Conservation (phyloP, 257 asterid species). For the Scutellaria baicalensis region DNA sequence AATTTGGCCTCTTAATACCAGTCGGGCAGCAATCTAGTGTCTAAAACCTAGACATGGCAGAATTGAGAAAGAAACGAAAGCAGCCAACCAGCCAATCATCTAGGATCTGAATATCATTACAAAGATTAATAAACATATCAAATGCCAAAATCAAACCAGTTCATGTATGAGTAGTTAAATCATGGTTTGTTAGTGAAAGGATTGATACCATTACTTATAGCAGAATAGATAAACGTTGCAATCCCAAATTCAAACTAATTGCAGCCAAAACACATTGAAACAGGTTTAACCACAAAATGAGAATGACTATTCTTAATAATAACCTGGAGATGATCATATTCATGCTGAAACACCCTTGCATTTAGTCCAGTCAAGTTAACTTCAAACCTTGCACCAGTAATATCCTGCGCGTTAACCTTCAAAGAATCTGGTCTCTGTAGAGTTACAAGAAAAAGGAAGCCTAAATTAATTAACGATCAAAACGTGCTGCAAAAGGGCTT, state of each 20-base stretch:
- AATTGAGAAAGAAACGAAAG: too few relatives aligned
- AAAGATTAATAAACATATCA: not conserved
- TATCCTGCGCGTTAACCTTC: constrained; percentile 74
- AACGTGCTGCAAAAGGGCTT: not conserved
- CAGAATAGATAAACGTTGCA: not conserved
- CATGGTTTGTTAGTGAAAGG: not conserved
- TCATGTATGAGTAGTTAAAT: not conserved
- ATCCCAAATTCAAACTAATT: not conserved
- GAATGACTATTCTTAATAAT: not conserved
- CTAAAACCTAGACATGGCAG: too few relatives aligned
- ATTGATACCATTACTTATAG: not conserved
- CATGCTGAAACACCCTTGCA: constrained; percentile 93
- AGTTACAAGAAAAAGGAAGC: not conserved
- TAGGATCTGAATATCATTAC: too few relatives aligned
- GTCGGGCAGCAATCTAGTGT: too few relatives aligned
- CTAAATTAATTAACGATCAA: not conserved
- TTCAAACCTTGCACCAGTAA: constrained; percentile 59
- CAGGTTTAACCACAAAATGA: not conserved
- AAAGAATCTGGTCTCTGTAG: constrained; percentile 87
- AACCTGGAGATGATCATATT: constrained; percentile 89
- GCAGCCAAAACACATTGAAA: not conserved
- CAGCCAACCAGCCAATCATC: too few relatives aligned
- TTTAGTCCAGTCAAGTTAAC: constrained; percentile 65
- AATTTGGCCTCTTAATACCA: not conserved
- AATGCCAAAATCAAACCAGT: not conserved